Evolutionary conservation across 495 filamentous ascomycete species (phyloP).

Genomic region (Penicillium ochrochloron): DNA sequence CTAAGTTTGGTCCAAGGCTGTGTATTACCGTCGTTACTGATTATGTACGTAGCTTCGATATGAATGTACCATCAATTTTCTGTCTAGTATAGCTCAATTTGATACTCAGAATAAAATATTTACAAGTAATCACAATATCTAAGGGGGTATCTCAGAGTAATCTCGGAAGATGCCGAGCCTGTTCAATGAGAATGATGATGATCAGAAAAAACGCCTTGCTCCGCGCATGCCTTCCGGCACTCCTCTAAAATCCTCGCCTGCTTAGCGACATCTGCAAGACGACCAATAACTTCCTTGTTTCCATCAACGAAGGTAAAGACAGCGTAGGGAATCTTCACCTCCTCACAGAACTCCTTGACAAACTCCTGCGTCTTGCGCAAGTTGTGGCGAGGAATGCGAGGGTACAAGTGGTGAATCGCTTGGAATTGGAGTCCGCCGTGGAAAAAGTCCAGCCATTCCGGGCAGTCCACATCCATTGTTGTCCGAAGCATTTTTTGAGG

Average conservation of each 20-base stretch:
- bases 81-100: neutral
- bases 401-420: slow-evolving; percentile 92
- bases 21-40: neutral
- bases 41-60: neutral
- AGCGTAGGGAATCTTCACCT: slow-evolving; percentile 93
- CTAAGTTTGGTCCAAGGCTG: neutral
- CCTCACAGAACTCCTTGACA: slow-evolving; percentile 86
- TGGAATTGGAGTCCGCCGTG: slow-evolving; percentile 98
- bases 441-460: slow-evolving; percentile 92
- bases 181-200: slow-evolving; percentile 15
- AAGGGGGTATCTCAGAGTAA: neutral
- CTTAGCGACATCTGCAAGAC: slow-evolving; percentile 81
- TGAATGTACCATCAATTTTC: neutral
- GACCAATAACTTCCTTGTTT: slow-evolving; percentile 86
- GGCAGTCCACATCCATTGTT: slow-evolving; percentile 97
- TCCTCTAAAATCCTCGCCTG: slow-evolving; percentile 86
- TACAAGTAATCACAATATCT: neutral
- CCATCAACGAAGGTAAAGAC: slow-evolving; percentile 92
- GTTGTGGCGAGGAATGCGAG: slow-evolving; percentile 91
- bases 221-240: slow-evolving; percentile 68
- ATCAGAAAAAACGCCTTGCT: slow-evolving; percentile 45
- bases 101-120: neutral
- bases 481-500: slow-evolving; percentile 96
- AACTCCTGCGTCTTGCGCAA: slow-evolving; percentile 79
- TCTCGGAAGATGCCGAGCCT: neutral